These are phyloP conservation scores for Scytalidium sp. DNA, from an alignment of 2,329 filamentous ascomycete genomes.

Conservation along the genomic window DNA sequence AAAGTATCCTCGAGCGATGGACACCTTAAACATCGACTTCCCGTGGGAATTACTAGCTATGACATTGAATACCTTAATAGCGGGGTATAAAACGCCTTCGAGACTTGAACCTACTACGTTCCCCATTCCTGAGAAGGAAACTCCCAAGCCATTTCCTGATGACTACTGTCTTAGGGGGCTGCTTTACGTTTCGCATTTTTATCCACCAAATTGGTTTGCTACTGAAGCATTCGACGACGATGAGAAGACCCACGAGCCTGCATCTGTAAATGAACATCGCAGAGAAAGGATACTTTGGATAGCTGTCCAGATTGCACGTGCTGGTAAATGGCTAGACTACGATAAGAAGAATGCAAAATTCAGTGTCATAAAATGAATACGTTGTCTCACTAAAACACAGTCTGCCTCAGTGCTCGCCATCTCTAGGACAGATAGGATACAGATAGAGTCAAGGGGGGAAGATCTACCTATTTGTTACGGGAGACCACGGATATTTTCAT, in stretches of 20 bases:
- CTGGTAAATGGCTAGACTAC: slow-evolving; percentile 13
- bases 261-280: slow-evolving; percentile 16
- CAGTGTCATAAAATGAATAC: background rate
- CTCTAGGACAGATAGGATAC: too few relatives aligned
- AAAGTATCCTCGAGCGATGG: slow-evolving; percentile 15
- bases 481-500: too few relatives aligned
- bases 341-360: slow-evolving; percentile 2
- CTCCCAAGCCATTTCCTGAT: slow-evolving; percentile 22
- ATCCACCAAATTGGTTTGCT: slow-evolving; percentile 20
- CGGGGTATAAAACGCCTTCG: slow-evolving; percentile 4
- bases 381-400: too few relatives aligned
- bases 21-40: slow-evolving; percentile 15
- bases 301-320: slow-evolving; percentile 11
- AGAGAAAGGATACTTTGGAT: slow-evolving; percentile 22
- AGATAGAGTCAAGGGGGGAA: too few relatives aligned
- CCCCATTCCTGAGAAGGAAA: slow-evolving; percentile 20
- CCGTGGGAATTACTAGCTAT: slow-evolving; percentile 20
- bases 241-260: slow-evolving; percentile 18
- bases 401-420: too few relatives aligned
- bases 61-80: slow-evolving; percentile 22
- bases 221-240: slow-evolving; percentile 24
- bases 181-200: slow-evolving; percentile 21
- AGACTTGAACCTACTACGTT: slow-evolving; percentile 16
- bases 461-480: too few relatives aligned
- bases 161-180: slow-evolving; percentile 26